Percentiles rank a stretch among this genome's conserved stretches.
Evolutionary conservation across 2,329 filamentous ascomycete species (phyloP).

Genomic region (Sporothrix variecibatus): DNA sequence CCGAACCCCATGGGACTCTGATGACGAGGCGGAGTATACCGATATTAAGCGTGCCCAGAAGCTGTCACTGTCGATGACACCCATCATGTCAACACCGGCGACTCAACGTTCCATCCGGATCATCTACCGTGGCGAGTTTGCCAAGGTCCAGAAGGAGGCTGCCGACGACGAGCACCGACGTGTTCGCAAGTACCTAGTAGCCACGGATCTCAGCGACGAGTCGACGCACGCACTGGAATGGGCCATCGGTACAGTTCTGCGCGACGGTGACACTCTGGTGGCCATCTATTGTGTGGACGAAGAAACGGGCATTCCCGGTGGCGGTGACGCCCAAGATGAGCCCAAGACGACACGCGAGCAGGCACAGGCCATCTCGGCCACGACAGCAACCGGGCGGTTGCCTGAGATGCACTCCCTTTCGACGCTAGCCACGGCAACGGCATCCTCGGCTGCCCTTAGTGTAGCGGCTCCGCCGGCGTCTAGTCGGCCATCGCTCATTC

Average conservation of each 20-base stretch:
- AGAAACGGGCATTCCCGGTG: slow-evolving; percentile 65
- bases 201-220: slow-evolving; percentile 91
- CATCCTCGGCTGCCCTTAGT: slow-evolving; percentile 29
- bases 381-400: slow-evolving; percentile 48
- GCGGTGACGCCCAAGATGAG: slow-evolving; percentile 54
- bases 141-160: slow-evolving; percentile 72
- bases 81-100: slow-evolving; percentile 73
- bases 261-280: slow-evolving; percentile 91
- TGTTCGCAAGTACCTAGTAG: slow-evolving; percentile 89
- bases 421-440: slow-evolving; percentile 18
- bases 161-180: slow-evolving; percentile 72
- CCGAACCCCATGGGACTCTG: slow-evolving; percentile 69
- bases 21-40: slow-evolving; percentile 79
- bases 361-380: slow-evolving; percentile 67
- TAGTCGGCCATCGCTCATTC: slow-evolving; percentile 40
- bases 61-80: slow-evolving; percentile 76
- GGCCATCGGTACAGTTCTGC: slow-evolving; percentile 92
- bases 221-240: slow-evolving; percentile 94
- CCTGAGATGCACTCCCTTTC: slow-evolving; percentile 32
- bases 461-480: slow-evolving; percentile 38
- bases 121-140: slow-evolving; percentile 85
- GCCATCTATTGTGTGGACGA: slow-evolving; percentile 94
- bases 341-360: slow-evolving; percentile 75
- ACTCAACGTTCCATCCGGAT: slow-evolving; percentile 83
- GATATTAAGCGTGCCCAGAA: slow-evolving; percentile 89